Evolutionary conservation across 73 alveolate genomes (phyloP).

Genomic region (Paramecium pentaurelia): DNA sequence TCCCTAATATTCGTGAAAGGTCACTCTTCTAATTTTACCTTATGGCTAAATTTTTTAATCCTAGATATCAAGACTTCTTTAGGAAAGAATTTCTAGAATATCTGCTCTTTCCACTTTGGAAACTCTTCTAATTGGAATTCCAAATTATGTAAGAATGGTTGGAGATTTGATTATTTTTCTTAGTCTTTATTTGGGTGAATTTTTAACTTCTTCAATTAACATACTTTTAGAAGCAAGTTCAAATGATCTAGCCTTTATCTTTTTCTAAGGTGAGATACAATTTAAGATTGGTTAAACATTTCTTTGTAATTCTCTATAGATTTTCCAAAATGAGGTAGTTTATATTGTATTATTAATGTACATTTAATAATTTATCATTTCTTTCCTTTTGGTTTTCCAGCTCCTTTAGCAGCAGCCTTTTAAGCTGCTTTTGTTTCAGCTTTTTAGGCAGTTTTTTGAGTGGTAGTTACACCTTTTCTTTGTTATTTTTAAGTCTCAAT

Average conservation of each 20-base stretch:
- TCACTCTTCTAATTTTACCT: neutral
- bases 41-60: neutral
- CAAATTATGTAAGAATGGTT: neutral
- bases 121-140: neutral
- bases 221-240: neutral
- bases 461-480: neutral
- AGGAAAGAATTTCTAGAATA: neutral
- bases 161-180: neutral
- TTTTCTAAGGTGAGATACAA: neutral
- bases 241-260: neutral
- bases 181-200: neutral
- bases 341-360: neutral
- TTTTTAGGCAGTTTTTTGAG: constrained; percentile 18
- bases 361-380: constrained; percentile 1
- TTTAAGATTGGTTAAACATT: neutral
- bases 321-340: constrained; percentile 13
- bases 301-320: neutral
- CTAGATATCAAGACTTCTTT: neutral
- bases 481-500: constrained; percentile 31
- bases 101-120: neutral
- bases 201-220: neutral
- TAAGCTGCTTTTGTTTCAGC: neutral
- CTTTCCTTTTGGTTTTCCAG: neutral
- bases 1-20: neutral
- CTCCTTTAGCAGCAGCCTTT: constrained; percentile 28